phyloP scores from a whole-genome alignment of 2,329 filamentous ascomycete species.

The Arachnopeziza araneosa region DNA sequence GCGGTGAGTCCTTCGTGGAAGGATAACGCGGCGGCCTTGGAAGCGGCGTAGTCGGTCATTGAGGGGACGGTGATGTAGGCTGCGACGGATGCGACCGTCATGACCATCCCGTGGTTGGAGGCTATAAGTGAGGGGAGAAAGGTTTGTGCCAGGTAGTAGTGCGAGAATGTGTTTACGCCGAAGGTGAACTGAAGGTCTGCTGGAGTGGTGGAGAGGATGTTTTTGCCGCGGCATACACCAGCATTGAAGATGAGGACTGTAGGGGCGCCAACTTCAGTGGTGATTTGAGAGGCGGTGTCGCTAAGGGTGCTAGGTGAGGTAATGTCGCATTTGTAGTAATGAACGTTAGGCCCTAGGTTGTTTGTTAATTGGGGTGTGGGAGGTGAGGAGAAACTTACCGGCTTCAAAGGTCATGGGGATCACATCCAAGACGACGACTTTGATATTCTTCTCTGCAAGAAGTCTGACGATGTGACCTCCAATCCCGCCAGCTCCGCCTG shows the following conservation, averaged over 20 bases:
- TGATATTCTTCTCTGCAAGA: constrained; percentile 59
- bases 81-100: constrained; percentile 62
- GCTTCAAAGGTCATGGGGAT: constrained; percentile 51
- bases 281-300: constrained; percentile 46
- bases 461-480: constrained; percentile 59
- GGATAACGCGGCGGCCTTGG: constrained; percentile 59
- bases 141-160: constrained; percentile 60
- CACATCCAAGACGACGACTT: constrained; percentile 67
- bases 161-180: constrained; percentile 63
- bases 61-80: constrained; percentile 54
- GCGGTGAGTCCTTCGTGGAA: constrained; percentile 62
- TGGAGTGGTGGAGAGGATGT: constrained; percentile 53
- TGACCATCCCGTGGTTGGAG: constrained; percentile 65
- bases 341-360: constrained; percentile 40
- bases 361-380: neutral
- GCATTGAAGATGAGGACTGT: constrained; percentile 71
- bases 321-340: constrained; percentile 67
- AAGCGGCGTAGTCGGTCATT: constrained; percentile 62
- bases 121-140: constrained; percentile 62
- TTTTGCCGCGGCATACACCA: constrained; percentile 56
- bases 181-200: constrained; percentile 61
- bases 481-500: constrained; percentile 70
- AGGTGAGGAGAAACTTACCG: constrained; percentile 31
- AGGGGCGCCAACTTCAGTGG: constrained; percentile 52
- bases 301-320: constrained; percentile 50